Evolutionary conservation across 805 yeast genomes (phyloP).

Genomic region (Starmera quercuum): DNA sequence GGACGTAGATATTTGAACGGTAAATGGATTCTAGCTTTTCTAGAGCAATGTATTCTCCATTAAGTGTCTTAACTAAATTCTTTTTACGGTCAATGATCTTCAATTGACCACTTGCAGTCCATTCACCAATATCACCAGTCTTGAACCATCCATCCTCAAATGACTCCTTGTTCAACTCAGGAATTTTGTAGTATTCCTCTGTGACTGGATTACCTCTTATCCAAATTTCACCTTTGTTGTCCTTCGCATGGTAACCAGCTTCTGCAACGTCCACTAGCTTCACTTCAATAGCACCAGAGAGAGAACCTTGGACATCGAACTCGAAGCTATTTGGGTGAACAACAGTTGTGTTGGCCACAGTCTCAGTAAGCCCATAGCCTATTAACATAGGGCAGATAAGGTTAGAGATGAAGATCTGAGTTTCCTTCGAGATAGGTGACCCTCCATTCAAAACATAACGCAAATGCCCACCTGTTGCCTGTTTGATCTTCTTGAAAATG

Average conservation of each 20-base stretch:
- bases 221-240: conserved; percentile 89
- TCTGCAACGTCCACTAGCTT: conserved; percentile 89
- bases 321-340: conserved; percentile 59
- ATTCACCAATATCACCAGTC: conserved; percentile 96
- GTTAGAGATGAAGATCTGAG: conserved; percentile 73
- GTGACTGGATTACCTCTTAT: conserved; percentile 69
- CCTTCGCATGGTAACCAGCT: conserved; percentile 83
- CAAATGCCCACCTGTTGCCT: conserved; percentile 91
- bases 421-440: conserved; percentile 74
- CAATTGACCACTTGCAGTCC: conserved; percentile 76
- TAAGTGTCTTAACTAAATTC: conserved; percentile 90
- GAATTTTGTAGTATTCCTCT: conserved; percentile 75
- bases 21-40: conserved; percentile 90
- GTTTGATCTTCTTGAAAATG: conserved; percentile 80
- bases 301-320: conserved; percentile 72
- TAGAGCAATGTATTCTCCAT: conserved; percentile 96
- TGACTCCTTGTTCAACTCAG: conserved; percentile 69
- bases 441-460: conserved; percentile 82
- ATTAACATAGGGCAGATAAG: conserved; percentile 80
- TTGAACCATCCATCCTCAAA: conserved; percentile 84
- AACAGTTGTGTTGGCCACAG: conserved; percentile 82
- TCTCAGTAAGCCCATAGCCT: conserved; percentile 96
- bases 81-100: conserved; percentile 88
- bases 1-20: conserved; percentile 71
- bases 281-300: conserved; percentile 76